phyloP scores from a whole-genome alignment of 1,284 basidiomycete genomes.

The Erythrobasidium hasegawianum region DNA sequence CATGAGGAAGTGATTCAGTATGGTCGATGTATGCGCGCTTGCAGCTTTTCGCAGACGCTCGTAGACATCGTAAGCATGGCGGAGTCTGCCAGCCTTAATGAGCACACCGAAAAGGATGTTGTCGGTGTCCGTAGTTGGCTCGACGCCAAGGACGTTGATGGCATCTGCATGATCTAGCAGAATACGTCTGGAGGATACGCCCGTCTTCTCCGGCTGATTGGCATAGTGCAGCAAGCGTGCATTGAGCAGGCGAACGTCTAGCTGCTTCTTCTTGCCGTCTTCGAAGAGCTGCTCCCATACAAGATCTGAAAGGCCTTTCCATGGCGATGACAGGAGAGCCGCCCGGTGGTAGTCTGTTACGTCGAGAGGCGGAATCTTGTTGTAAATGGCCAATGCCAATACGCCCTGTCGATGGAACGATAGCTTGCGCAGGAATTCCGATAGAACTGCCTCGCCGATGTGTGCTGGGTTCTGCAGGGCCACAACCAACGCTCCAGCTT shows the following conservation, averaged over 20 bases:
- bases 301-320: not conserved
- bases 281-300: not conserved
- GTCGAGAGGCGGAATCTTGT: not conserved
- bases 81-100: not conserved
- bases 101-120: not conserved
- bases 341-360: not conserved
- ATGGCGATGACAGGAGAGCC: conserved; percentile 1
- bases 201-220: not conserved
- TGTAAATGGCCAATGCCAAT: not conserved
- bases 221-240: not conserved
- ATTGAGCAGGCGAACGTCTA: not conserved
- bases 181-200: not conserved
- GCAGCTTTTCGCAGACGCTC: not conserved
- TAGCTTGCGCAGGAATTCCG: not conserved
- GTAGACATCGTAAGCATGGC: not conserved
- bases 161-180: not conserved
- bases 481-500: not conserved
- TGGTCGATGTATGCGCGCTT: not conserved
- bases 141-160: not conserved
- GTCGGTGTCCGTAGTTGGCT: not conserved
- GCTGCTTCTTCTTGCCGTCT: not conserved
- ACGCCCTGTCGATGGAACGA: not conserved
- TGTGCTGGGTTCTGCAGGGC: not conserved
- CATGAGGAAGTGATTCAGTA: conserved; percentile 13
- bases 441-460: not conserved